Evolutionary conservation across 23 red algal genomes (phyloP).

Genomic region (Gracilaria domingensis): DNA sequence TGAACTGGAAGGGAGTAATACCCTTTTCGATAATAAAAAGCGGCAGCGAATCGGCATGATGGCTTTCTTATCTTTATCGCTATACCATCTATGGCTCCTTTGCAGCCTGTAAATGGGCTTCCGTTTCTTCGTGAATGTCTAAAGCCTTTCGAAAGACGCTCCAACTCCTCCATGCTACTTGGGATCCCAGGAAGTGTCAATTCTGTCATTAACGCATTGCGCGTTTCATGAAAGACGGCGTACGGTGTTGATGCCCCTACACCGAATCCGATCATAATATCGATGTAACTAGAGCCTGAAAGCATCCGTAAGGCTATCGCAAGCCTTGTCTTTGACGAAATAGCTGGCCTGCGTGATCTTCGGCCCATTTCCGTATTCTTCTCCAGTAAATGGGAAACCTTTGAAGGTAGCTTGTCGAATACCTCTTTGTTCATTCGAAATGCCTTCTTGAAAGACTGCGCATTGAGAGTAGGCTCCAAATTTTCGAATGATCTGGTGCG

Average conservation of each 20-base stretch:
- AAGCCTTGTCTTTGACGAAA: too few relatives aligned
- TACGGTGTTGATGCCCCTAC: conserved; percentile 13
- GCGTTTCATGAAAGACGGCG: conserved; percentile 27
- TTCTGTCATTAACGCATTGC: neutral
- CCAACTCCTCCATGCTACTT: neutral
- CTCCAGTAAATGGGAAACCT: too few relatives aligned
- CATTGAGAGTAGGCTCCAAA: too few relatives aligned
- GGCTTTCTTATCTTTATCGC: conserved; percentile 22
- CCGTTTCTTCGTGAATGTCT: neutral
- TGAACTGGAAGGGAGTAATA: conserved; percentile 23
- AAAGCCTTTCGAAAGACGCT: neutral
- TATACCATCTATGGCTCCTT: conserved; percentile 27
- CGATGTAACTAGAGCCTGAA: too few relatives aligned
- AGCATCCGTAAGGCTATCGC: too few relatives aligned
- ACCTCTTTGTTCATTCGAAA: too few relatives aligned
- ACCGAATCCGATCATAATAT: neutral
- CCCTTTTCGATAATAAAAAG: conserved; percentile 28
- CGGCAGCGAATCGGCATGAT: neutral
- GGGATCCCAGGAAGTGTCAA: conserved; percentile 15
- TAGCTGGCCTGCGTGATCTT: too few relatives aligned
- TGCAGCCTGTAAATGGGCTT: conserved; percentile 29
- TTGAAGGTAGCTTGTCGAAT: too few relatives aligned
- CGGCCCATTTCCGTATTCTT: too few relatives aligned
- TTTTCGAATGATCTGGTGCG: too few relatives aligned
- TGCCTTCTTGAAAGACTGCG: too few relatives aligned